phyloP scores from a whole-genome alignment of 2,329 filamentous ascomycete genomes.

The Ascochyta viciae-villosae region DNA sequence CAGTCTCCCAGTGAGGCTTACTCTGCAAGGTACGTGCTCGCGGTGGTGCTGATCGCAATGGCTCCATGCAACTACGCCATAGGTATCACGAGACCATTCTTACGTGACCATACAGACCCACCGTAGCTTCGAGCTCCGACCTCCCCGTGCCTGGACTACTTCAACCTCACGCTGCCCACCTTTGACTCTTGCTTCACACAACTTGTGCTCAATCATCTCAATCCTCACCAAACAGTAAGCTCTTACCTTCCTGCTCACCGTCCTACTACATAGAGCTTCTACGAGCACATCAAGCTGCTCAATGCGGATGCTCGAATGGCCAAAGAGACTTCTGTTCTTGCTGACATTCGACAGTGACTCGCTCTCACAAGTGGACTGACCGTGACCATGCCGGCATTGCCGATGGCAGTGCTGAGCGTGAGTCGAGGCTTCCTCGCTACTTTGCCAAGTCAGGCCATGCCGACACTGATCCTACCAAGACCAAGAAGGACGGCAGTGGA shows the following conservation, averaged over 20 bases:
- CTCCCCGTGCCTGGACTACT: slow-evolving; percentile 39
- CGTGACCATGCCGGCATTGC: slow-evolving; percentile 84
- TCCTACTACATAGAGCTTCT: slow-evolving; percentile 14
- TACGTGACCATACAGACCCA: slow-evolving; percentile 34
- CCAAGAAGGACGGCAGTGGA: slow-evolving; percentile 94
- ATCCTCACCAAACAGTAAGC: slow-evolving; percentile 43
- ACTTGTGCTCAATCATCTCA: slow-evolving; percentile 23
- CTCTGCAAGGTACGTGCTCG: slow-evolving; percentile 38
- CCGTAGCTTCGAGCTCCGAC: slow-evolving; percentile 34
- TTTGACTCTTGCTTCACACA: slow-evolving; percentile 23
- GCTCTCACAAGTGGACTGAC: slow-evolving; percentile 94
- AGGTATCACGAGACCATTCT: slow-evolving; percentile 42
- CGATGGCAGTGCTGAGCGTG: slow-evolving; percentile 72
- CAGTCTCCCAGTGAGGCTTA: slow-evolving; percentile 11
- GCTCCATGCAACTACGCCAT: slow-evolving; percentile 25
- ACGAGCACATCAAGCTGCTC: not conserved
- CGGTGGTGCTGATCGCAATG: slow-evolving; percentile 31
- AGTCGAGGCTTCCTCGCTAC: slow-evolving; percentile 85
- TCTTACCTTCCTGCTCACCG: not conserved
- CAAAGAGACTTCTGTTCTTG: not conserved
- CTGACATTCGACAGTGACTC: slow-evolving; percentile 75
- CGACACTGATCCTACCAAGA: slow-evolving; percentile 86
- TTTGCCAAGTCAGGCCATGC: slow-evolving; percentile 87
- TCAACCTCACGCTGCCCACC: slow-evolving; percentile 30
- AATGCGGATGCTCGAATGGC: not conserved